Percentiles rank a stretch among this genome's conserved stretches.
phyloP scores from a whole-genome alignment of 2,329 filamentous ascomycete species.

The Xylaria sp. region DNA sequence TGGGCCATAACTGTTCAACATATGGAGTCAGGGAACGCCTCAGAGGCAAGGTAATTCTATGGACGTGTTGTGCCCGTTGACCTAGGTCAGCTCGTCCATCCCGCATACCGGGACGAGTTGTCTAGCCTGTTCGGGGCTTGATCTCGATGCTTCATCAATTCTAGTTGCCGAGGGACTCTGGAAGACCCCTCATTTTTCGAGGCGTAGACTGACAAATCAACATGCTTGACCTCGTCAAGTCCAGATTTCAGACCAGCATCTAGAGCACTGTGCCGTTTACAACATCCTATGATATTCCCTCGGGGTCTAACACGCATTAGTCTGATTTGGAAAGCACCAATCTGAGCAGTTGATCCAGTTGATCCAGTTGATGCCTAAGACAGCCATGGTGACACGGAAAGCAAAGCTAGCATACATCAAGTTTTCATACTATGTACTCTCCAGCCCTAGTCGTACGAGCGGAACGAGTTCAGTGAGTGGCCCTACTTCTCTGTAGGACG shows the following conservation, averaged over 20 bases:
- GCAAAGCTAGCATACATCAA: neutral
- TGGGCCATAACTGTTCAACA: neutral
- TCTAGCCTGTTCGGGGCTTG: neutral
- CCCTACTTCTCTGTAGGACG: neutral
- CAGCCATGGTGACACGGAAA: neutral
- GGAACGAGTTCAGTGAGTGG: neutral
- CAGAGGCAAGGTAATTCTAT: neutral
- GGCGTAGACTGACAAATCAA: neutral
- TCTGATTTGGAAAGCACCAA: neutral
- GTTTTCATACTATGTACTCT: neutral
- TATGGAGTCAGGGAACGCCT: neutral
- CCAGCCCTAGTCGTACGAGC: neutral
- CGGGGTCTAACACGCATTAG: constrained; percentile 3
- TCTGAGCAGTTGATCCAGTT: neutral
- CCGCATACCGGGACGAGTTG: neutral
- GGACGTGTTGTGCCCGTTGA: no score
- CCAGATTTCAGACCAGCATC: constrained; percentile 2
- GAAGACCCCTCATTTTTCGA: neutral
- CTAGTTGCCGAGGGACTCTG: neutral
- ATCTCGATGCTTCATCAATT: neutral
- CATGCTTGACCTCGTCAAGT: neutral
- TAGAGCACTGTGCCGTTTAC: neutral
- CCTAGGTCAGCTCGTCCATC: neutral
- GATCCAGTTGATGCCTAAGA: constrained; percentile 19
- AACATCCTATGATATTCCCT: neutral